A percentile compares a stretch with the other conserved stretches of the same genome.
Conservation (phyloP, 495 filamentous ascomycete species). For the Amorphotheca resinae region DNA sequence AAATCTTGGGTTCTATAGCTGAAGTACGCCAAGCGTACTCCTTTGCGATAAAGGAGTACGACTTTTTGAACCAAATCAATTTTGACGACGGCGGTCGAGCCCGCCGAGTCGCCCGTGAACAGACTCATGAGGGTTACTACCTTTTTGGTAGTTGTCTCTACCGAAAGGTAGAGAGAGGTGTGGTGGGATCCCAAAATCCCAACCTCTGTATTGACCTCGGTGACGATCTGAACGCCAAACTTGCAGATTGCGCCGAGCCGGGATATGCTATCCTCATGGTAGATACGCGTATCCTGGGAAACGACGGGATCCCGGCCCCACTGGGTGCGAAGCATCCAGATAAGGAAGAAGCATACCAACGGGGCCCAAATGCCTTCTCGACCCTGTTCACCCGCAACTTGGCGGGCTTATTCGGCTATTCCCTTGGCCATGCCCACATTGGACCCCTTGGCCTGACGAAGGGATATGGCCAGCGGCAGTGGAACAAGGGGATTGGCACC, state of each 20-base stretch:
- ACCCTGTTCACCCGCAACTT: not conserved
- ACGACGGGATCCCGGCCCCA: conserved; percentile 2
- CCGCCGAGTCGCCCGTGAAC: not conserved
- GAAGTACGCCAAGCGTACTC: no score
- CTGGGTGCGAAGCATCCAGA: not conserved
- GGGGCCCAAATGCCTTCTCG: conserved; percentile 1
- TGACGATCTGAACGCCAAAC: not conserved
- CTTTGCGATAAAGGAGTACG: no score
- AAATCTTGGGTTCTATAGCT: no score
- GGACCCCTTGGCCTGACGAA: not conserved
- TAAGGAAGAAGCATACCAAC: no score
- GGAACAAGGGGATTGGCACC: no score
- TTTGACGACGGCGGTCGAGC: no score
- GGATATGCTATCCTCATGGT: conserved; percentile 11
- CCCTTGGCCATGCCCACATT: not conserved
- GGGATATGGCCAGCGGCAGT: not conserved
- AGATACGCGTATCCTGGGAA: not conserved
- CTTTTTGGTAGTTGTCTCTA: not conserved
- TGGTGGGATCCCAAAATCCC: not conserved
- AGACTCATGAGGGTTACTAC: not conserved
- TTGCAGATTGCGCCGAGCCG: conserved; percentile 9
- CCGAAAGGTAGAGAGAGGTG: not conserved
- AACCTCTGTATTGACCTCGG: not conserved
- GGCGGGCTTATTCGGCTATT: not conserved
- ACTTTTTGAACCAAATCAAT: no score